Evolutionary conservation across 495 filamentous ascomycete species (phyloP), one percentile per base, ranked within the genome.

Genomic region (Aspergillus mulundensis): DNA sequence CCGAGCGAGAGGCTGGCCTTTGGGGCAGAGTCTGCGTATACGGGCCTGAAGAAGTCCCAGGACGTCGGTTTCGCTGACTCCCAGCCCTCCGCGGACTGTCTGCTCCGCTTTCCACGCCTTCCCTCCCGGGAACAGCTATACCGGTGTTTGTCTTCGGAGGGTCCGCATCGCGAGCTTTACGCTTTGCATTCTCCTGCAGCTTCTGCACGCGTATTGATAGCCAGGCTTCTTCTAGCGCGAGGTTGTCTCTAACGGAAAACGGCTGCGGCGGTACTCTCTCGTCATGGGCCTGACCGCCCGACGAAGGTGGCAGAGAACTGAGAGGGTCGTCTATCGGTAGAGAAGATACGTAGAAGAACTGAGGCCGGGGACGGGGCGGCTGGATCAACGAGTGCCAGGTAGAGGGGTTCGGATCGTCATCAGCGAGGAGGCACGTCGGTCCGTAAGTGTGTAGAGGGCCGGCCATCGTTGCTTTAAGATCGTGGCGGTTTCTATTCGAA

Each of bases 291-390:
- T 81, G 68, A 53, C 81, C 79, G 48, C 76, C 75, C 18, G 78
- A 67, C 18, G 81, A 70, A 28, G 82, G 74, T 16, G 87, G 84
- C 18, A 87, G 67, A 1, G 86, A 79, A 5, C 87, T 85, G 40
- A 93, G 78, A 12, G 90, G 89, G 67, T 95, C 90, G 66, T 95
- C 90, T 64, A 95, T 87, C 38, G 89, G 84, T 28, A 89, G 75
- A 18, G 80, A 75, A 14, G 89, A 91, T 25, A 82, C 77, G 70
- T 93, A 94, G 66, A 93, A 95, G 74, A 88, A 95, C 42, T 91
- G 90, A 42, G 87, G 79, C 23, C 77, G 77, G 28, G 88, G 63
- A 7, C 65, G 67, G n/a, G 79, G 79, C 23, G 76, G 73, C 21
- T 59, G 56, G n/a, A 59, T 48, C 25, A 54, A 68, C 39, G 61